phyloP scores from a whole-genome alignment of 129 eudicot species.

The Flaveria trinervia region DNA sequence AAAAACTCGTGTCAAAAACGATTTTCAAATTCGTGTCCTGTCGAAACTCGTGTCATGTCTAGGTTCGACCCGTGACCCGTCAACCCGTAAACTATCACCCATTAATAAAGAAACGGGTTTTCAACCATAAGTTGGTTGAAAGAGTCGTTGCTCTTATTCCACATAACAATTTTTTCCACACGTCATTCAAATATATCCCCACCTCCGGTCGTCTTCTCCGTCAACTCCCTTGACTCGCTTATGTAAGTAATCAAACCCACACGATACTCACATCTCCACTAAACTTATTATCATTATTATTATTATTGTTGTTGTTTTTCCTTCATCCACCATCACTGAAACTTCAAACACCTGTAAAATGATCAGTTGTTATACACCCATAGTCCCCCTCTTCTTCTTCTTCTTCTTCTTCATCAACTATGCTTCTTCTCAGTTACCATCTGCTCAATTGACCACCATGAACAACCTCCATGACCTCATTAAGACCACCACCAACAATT shows the following conservation, averaged over 20 bases:
- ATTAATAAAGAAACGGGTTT: too few species aligned
- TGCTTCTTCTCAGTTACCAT: slow-evolving; percentile 49
- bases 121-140: not conserved
- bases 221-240: slow-evolving; percentile 2
- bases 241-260: not conserved
- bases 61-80: too few species aligned
- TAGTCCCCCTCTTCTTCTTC: slow-evolving; percentile 22
- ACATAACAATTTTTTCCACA: not conserved
- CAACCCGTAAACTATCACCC: too few species aligned
- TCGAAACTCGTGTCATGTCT: too few species aligned
- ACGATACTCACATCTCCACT: too few species aligned
- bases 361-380: not conserved
- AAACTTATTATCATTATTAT: not conserved
- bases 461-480: slow-evolving; percentile 45
- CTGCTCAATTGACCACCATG: slow-evolving; percentile 56
- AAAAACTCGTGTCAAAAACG: too few species aligned
- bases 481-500: slow-evolving; percentile 16
- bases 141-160: slow-evolving; percentile 10
- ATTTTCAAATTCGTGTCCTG: too few species aligned
- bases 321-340: not conserved
- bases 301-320: not conserved
- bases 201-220: slow-evolving; percentile 12
- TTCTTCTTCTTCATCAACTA: slow-evolving; percentile 10
- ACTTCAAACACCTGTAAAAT: not conserved
- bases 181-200: not conserved